phyloP scores from a whole-genome alignment of 2,329 filamentous ascomycete genomes.

The Botrytis deweyae region DNA sequence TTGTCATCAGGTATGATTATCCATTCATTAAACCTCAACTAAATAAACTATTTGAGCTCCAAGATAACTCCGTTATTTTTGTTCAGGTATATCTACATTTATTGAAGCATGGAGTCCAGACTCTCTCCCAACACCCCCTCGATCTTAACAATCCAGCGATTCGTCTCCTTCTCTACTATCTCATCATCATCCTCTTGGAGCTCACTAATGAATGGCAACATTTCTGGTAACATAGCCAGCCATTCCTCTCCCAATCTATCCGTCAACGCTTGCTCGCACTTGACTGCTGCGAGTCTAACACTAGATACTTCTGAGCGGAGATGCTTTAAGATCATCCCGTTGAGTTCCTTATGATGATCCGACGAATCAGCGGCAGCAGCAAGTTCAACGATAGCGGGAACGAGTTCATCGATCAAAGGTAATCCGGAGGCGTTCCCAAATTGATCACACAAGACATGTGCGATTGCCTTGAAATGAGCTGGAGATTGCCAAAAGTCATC shows the following conservation, averaged over 20 bases:
- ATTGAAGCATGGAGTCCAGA: slow-evolving; percentile 88
- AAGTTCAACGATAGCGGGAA: slow-evolving; percentile 76
- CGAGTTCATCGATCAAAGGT: slow-evolving; percentile 53
- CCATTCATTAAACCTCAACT: slow-evolving; percentile 6
- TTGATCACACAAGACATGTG: slow-evolving; percentile 67
- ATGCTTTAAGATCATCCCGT: slow-evolving; percentile 72
- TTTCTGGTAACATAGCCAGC: slow-evolving; percentile 87
- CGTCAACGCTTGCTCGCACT: slow-evolving; percentile 77
- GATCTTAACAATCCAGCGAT: slow-evolving; percentile 86
- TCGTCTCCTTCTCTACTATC: slow-evolving; percentile 82
- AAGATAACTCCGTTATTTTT: slow-evolving; percentile 15
- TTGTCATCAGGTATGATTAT: neutral
- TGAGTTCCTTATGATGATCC: slow-evolving; percentile 89
- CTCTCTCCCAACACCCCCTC: slow-evolving; percentile 88
- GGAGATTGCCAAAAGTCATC: slow-evolving; percentile 96
- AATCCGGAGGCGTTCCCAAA: slow-evolving; percentile 50
- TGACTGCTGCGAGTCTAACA: slow-evolving; percentile 78
- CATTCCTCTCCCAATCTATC: slow-evolving; percentile 87
- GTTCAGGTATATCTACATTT: slow-evolving; percentile 35
- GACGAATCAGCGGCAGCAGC: slow-evolving; percentile 78
- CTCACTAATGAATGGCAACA: slow-evolving; percentile 94
- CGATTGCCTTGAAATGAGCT: slow-evolving; percentile 75
- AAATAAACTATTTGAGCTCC: slow-evolving; percentile 2
- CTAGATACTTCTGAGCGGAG: slow-evolving; percentile 70
- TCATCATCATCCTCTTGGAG: slow-evolving; percentile 96